Evolutionary conservation across 1,284 basidiomycete genomes (phyloP), one percentile per base, ranked within the genome.

Genomic region (Tilletia horrida): DNA sequence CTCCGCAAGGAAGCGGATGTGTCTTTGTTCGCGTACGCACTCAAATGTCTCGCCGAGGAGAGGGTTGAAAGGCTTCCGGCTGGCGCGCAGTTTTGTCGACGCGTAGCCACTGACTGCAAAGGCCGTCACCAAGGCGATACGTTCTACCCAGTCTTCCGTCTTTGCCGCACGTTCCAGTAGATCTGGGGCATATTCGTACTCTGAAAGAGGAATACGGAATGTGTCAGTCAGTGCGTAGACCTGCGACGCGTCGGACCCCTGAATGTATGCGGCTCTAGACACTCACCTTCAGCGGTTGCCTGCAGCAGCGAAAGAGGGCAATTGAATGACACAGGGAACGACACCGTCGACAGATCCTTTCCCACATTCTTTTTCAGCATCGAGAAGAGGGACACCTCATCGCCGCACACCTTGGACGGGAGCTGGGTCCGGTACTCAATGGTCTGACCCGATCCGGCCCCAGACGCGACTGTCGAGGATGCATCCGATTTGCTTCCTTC

Each of bases 351-450:
- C 1, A 82, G 71, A 64, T 82, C 81, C 64, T 82, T 81, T 42
- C 80, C 80, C 62, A 96, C 90, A 77, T 93, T 95, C 84, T 93
- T 95, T 84, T 92, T 92, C 64, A 96, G 83, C 67, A 95, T 88
- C 1, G 88, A 84, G 76, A 95, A 91, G 50, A 96, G 83, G 73
- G 90, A 92, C 3, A 91, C 90, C 83, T 96, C 93, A 68, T 94
- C 91, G 1, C 87, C 88, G 6, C 83, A 83, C 0, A 84, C 82
- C 3, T 83, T 82, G 18, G 82, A 81, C 18, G 89, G 92, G 48
- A 96, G 84, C 62, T 84, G 84, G 1, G 84, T 68, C 64, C 81
- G 73, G 73, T 79, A 73, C 55, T 76, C 67, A 13, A 78, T 70
- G 2, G 62, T 61, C 23, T 21, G 44, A 3, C 59, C 62, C 45